Percentiles rank a stretch among this genome's conserved stretches.
phyloP scores from a whole-genome alignment of 1,139 yeast genomes.

The Geotrichum europaeum region DNA sequence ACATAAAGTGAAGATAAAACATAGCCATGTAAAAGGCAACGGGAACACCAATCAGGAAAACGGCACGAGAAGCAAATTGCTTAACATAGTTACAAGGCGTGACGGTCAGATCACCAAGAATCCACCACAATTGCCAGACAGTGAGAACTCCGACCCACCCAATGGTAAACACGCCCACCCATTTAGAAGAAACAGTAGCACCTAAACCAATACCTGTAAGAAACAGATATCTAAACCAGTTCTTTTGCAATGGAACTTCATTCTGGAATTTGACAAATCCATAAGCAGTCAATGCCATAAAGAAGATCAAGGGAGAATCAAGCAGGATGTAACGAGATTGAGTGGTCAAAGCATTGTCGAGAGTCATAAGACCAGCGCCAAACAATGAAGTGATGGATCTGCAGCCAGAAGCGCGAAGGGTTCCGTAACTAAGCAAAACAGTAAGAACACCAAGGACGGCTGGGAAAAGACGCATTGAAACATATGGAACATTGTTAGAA shows the following conservation, averaged over 20 bases:
- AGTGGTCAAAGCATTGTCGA: conserved; percentile 84
- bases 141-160: conserved; percentile 86
- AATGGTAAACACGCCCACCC: conserved; percentile 95
- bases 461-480: conserved; percentile 79
- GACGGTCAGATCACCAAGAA: conserved; percentile 78
- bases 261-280: conserved; percentile 76
- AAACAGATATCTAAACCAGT: conserved; percentile 66
- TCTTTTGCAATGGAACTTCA: conserved; percentile 60
- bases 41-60: conserved; percentile 66
- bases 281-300: conserved; percentile 81
- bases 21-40: conserved; percentile 57
- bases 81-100: conserved; percentile 43
- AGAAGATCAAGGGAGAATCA: conserved; percentile 86
- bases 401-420: conserved; percentile 82
- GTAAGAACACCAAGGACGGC: conserved; percentile 80
- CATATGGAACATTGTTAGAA: conserved; percentile 56
- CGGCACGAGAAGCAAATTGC: conserved; percentile 55
- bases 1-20: conserved; percentile 73
- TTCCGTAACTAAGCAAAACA: conserved; percentile 66
- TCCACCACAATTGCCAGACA: conserved; percentile 74
- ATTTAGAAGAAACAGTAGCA: conserved; percentile 80
- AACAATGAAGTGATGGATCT: conserved; percentile 67
- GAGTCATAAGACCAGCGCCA: conserved; percentile 59
- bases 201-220: conserved; percentile 82
- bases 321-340: conserved; percentile 84